Evolutionary conservation across 805 yeast genomes (phyloP).

Genomic region (Aciculoconidium aculeatum): DNA sequence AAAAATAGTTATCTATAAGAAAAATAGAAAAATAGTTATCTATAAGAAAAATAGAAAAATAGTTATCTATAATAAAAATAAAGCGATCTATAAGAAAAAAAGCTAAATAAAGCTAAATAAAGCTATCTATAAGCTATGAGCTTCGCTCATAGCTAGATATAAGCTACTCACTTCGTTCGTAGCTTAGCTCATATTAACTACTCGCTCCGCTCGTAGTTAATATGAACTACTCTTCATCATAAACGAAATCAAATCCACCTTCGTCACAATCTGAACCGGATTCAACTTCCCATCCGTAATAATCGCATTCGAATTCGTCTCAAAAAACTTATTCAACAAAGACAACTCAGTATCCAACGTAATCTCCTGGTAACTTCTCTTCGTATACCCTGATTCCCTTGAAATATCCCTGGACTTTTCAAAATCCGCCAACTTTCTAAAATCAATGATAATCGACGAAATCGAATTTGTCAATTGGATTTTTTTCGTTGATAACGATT

Average conservation of each 20-base stretch:
- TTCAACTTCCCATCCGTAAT: constrained; percentile 65
- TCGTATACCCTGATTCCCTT: constrained; percentile 49
- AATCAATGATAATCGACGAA: constrained; percentile 60
- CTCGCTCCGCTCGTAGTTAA: too few species aligned
- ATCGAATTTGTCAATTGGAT: constrained; percentile 53
- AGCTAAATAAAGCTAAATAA: too few species aligned
- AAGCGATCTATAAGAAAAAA: too few species aligned
- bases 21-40: too few species aligned
- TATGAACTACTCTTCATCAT: constrained; percentile 31
- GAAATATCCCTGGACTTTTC: constrained; percentile 59
- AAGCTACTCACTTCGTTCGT: too few species aligned
- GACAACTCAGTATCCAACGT: constrained; percentile 59
- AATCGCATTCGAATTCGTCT: constrained; percentile 77
- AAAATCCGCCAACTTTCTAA: constrained; percentile 63
- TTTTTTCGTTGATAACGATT: constrained; percentile 56
- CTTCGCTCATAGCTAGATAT: too few species aligned
- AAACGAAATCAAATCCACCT: constrained; percentile 70
- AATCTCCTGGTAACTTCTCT: constrained; percentile 62
- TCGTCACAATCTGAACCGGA: constrained; percentile 81
- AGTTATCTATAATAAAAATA: too few species aligned
- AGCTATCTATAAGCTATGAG: too few species aligned
- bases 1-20: too few species aligned
- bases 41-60: too few species aligned
- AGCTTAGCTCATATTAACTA: too few species aligned
- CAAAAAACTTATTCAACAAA: constrained; percentile 73